phyloP scores from a whole-genome alignment of 108 stramenopile species.

The Hondaea fermentalgiana region DNA sequence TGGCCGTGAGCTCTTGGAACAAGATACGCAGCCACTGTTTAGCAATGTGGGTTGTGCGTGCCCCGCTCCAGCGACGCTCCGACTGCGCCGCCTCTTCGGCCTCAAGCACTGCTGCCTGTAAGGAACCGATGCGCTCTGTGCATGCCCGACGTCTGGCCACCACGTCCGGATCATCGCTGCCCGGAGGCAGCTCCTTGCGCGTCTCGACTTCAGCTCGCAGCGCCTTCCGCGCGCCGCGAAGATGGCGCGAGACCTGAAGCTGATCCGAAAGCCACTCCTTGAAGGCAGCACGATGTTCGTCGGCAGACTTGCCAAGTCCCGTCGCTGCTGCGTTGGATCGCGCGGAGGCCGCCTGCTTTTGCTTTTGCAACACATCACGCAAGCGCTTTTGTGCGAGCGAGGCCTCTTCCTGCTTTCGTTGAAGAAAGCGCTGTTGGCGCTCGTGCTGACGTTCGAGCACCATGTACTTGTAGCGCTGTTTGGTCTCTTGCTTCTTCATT shows the following conservation, averaged over 20 bases:
- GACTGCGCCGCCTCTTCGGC: neutral
- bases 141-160: neutral
- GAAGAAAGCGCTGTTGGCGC: neutral
- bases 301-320: neutral
- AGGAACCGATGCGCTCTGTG: neutral
- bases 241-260: neutral
- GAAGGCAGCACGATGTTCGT: neutral
- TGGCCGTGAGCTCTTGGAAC: neutral
- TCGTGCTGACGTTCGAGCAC: neutral
- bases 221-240: neutral
- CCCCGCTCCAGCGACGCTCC: neutral
- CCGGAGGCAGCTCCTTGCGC: neutral
- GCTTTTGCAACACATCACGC: neutral
- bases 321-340: neutral
- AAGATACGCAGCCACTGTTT: neutral
- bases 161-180: neutral
- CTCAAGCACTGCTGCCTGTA: neutral
- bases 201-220: neutral
- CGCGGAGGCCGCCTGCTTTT: neutral
- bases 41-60: neutral
- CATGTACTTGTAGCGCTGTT: slow-evolving; percentile 18
- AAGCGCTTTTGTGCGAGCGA: neutral
- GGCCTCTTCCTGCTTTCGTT: slow-evolving; percentile 4
- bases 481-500: neutral
- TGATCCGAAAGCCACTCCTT: slow-evolving; percentile 1